These are phyloP conservation scores for Pseudogymnoascus pannorum DNA, from an alignment of 2,329 filamentous ascomycete species.

Conservation along the genomic window DNA sequence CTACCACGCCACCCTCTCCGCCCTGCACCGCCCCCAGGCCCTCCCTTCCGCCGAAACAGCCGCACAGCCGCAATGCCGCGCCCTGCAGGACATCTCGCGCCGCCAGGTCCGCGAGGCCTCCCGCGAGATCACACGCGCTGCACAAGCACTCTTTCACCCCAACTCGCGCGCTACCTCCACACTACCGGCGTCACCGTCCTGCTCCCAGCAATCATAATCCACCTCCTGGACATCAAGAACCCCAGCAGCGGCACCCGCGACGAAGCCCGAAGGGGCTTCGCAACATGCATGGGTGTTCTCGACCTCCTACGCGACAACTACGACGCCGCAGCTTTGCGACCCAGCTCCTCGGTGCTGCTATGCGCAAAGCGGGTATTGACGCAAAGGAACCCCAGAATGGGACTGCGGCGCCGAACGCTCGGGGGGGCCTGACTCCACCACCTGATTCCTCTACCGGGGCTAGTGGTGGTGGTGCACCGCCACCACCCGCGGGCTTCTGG, in stretches of 20 bases:
- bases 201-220: constrained; percentile 87
- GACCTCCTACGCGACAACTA: constrained; percentile 83
- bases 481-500: background rate
- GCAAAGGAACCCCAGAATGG: constrained; percentile 3
- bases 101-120: constrained; percentile 78
- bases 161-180: constrained; percentile 72
- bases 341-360: constrained; percentile 85
- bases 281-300: constrained; percentile 88
- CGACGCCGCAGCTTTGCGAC: constrained; percentile 90
- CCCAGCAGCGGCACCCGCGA: constrained; percentile 64
- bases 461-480: background rate
- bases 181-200: constrained; percentile 88
- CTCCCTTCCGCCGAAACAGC: constrained; percentile 60
- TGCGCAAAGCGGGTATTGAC: constrained; percentile 72
- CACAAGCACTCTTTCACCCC: constrained; percentile 68
- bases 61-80: constrained; percentile 45
- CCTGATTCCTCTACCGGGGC: background rate
- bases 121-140: constrained; percentile 77
- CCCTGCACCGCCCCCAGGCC: constrained; percentile 88
- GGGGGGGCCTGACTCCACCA: background rate
- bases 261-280: constrained; percentile 71
- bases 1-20: constrained; percentile 84
- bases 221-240: constrained; percentile 89
- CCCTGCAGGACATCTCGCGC: constrained; percentile 75
- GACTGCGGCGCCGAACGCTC: background rate